Conservation (phyloP, 1,284 basidiomycete genomes). For the Leucoagaricus sp. region DNA sequence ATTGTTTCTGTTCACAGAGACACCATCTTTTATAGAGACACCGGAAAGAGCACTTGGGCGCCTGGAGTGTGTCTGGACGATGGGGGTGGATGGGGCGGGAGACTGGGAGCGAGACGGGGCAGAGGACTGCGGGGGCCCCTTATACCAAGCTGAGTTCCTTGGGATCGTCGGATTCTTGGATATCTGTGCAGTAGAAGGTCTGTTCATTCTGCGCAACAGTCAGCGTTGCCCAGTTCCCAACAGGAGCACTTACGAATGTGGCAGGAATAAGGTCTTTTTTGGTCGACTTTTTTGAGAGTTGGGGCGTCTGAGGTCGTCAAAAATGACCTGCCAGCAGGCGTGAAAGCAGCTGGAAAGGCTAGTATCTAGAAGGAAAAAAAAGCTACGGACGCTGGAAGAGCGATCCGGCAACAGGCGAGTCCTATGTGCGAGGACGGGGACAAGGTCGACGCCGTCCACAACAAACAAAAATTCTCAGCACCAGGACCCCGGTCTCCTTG, state of each 20-base stretch:
- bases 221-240: slow-evolving; percentile 19
- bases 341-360: slow-evolving; percentile 46
- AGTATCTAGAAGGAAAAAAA: slow-evolving; percentile 28
- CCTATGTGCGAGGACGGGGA: slow-evolving; percentile 32
- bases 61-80: slow-evolving; percentile 64
- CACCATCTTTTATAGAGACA: slow-evolving; percentile 74
- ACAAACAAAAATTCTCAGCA: slow-evolving; percentile 19
- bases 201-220: slow-evolving; percentile 72
- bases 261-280: slow-evolving; percentile 30
- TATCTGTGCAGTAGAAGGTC: slow-evolving; percentile 61
- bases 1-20: slow-evolving; percentile 59
- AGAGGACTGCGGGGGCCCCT: slow-evolving; percentile 69
- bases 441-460: slow-evolving; percentile 26
- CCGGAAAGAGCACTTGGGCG: slow-evolving; percentile 71
- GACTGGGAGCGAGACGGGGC: slow-evolving; percentile 75
- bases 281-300: slow-evolving; percentile 41
- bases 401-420: slow-evolving; percentile 37
- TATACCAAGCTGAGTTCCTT: slow-evolving; percentile 80
- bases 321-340: slow-evolving; percentile 90
- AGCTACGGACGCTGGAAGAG: slow-evolving; percentile 40
- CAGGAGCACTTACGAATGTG: slow-evolving; percentile 55
- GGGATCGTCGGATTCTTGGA: slow-evolving; percentile 70
- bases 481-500: slow-evolving; percentile 9
- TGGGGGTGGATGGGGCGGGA: slow-evolving; percentile 56
- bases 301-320: slow-evolving; percentile 66